Conservation (phyloP, 768 basidiomycete genomes). For the Pleurotus platypus region DNA sequence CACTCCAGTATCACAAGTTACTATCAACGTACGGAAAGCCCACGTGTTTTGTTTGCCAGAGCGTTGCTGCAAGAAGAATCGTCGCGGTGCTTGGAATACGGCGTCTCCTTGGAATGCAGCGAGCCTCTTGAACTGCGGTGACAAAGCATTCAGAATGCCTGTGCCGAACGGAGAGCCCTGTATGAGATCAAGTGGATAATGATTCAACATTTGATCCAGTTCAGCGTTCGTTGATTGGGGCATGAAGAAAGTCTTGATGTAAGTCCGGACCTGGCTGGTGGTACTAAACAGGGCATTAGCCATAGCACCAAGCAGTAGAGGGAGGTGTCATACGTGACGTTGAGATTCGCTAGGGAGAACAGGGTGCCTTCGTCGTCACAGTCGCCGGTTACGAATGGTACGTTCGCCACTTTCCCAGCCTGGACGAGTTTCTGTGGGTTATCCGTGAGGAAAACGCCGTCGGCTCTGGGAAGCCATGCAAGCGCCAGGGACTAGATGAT, state of each 20-base stretch:
- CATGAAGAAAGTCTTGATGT: constrained; percentile 22
- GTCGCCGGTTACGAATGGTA: constrained; percentile 20
- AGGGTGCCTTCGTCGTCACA: constrained; percentile 37
- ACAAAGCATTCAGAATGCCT: neutral
- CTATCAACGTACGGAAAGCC: neutral
- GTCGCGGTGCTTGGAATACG: neutral
- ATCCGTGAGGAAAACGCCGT: constrained; percentile 45
- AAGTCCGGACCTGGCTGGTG: constrained; percentile 21
- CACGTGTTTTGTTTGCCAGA: neutral
- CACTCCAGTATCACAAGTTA: neutral
- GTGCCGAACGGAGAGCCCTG: constrained; percentile 17
- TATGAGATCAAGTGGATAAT: constrained; percentile 9
- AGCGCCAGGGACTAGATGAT: constrained; percentile 30
- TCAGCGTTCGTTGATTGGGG: constrained; percentile 14
- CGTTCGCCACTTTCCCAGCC: constrained; percentile 24
- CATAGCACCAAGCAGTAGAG: neutral
- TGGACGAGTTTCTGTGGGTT: constrained; percentile 37
- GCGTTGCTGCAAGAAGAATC: constrained; percentile 1
- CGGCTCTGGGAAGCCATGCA: constrained; percentile 48
- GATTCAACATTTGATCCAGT: constrained; percentile 9
- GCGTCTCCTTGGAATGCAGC: constrained; percentile 15
- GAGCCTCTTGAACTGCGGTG: constrained; percentile 18
- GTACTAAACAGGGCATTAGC: constrained; percentile 10
- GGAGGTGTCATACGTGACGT: constrained; percentile 20
- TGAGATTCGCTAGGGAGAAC: constrained; percentile 23